These are phyloP conservation scores for Trypanosoma conorhini DNA, from an alignment of 208 protist genomes.

Conservation along the genomic window DNA sequence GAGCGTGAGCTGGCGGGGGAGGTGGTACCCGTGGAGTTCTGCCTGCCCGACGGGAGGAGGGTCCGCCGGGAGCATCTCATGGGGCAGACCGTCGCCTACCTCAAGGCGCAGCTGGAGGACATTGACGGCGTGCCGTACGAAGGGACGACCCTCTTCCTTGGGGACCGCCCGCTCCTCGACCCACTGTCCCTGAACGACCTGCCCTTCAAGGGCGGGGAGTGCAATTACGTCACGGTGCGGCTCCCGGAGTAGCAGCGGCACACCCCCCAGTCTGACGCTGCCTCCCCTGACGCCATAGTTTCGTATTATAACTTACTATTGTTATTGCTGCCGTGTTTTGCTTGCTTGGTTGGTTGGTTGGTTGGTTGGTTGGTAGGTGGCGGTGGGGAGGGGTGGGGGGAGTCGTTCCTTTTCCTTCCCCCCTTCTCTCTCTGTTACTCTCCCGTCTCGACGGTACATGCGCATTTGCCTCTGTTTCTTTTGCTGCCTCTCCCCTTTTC, in stretches of 20 bases:
- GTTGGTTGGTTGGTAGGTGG: neutral
- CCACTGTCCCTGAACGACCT: constrained; percentile 83
- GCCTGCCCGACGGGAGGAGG: constrained; percentile 39
- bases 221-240: constrained; percentile 46
- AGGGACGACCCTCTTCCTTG: constrained; percentile 63
- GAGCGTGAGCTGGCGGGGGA: constrained; percentile 75
- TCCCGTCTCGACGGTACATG: neutral
- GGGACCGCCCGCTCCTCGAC: constrained; percentile 62
- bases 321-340: no score
- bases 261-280: neutral
- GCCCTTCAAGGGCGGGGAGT: constrained; percentile 51
- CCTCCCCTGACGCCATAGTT: neutral
- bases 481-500: neutral
- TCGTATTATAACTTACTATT: no score
- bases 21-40: constrained; percentile 35
- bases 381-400: neutral
- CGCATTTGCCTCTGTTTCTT: constrained; percentile 4
- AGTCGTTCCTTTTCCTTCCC: neutral
- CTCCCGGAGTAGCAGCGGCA: constrained; percentile 1
- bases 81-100: constrained; percentile 76
- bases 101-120: constrained; percentile 77
- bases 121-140: constrained; percentile 54
- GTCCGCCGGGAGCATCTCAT: constrained; percentile 55
- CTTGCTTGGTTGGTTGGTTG: no score
- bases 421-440: no score